These are phyloP conservation scores for Hyparrhenia diplandra DNA, from an alignment of 176 grass and related monocot genomes.

Conservation along the genomic window DNA sequence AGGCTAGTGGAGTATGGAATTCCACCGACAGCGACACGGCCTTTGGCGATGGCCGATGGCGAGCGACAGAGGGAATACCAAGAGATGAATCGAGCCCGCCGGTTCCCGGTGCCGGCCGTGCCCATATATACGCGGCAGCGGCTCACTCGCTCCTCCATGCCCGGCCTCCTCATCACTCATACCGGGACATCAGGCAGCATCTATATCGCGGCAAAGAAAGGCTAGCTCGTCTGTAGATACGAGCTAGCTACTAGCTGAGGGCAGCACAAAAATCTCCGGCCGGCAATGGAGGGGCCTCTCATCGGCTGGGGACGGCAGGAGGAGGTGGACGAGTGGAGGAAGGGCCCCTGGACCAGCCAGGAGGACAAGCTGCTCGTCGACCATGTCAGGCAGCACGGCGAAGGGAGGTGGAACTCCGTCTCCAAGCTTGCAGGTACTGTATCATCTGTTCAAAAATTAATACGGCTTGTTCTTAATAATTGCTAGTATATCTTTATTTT, in stretches of 20 bases:
- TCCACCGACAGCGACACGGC: constrained; percentile 37
- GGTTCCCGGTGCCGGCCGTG: not conserved
- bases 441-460: too few species aligned
- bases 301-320: constrained; percentile 31
- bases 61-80: not conserved
- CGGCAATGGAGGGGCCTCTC: constrained; percentile 39
- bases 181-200: constrained; percentile 34
- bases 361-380: constrained; percentile 79
- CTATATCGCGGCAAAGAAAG: constrained; percentile 13
- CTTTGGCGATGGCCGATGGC: not conserved
- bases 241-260: not conserved
- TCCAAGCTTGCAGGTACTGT: constrained; percentile 66
- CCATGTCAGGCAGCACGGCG: constrained; percentile 78
- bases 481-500: not conserved
- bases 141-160: constrained; percentile 15
- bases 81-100: not conserved
- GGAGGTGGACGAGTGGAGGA: constrained; percentile 66
- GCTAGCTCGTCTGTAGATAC: constrained; percentile 6
- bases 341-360: constrained; percentile 86
- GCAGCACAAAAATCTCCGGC: constrained; percentile 11
- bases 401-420: constrained; percentile 93
- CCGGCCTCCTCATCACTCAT: constrained; percentile 18
- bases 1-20: constrained; percentile 41
- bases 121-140: constrained; percentile 55
- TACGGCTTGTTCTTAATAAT: not conserved